Evolutionary conservation across 2,329 filamentous ascomycete genomes (phyloP), one percentile per base, ranked within the genome.

Genomic region (Neonectria hederae): DNA sequence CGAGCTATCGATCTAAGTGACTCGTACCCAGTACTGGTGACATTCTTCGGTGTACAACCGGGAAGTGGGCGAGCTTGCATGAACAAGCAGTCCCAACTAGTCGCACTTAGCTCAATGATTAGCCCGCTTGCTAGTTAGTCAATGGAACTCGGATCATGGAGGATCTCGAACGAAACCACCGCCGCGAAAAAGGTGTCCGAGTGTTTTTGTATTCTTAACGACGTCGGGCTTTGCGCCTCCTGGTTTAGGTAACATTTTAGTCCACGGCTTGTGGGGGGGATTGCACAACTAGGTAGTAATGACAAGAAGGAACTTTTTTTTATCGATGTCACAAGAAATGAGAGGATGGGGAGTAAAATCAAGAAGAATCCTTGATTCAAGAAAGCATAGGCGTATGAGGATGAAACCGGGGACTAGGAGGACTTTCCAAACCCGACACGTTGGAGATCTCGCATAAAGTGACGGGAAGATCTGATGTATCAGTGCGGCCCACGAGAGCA

Each of bases 391-490:
- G 4, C 26, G 38, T 45, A 42, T 62, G 53, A 22, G 49, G 43
- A 35, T 40, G 40, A 57, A 49, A 49, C 53, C 38, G 43, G 24
- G 46, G 45, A 35, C 14, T 22, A 24, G 42, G 48, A 21, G 19
- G 32, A 21, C 49, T 63, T 59, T 55, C 63, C 59, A 63, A 58
- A 64, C 54, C 57, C 62, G 55, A 67, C 59, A 66, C 53, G 43
- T 38, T 62, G 56, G 48, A 54, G 69, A 71, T 71, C 69, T 70
- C 57, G 62, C 67, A 67, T 65, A 56, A 58, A 59, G 61, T 54
- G 58, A 62, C 69, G 69, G 69, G 69, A 70, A 65, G 69, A 71
- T 71, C 69, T 72, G 59, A 54, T 38, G 65, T 65, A 48, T 56
- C 62, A 40, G 63, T 57, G 63, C 63, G 55, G 57, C 53, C 60